phyloP scores from a whole-genome alignment of 129 eudicot genomes.

The Gnaphalium uliginosum region DNA sequence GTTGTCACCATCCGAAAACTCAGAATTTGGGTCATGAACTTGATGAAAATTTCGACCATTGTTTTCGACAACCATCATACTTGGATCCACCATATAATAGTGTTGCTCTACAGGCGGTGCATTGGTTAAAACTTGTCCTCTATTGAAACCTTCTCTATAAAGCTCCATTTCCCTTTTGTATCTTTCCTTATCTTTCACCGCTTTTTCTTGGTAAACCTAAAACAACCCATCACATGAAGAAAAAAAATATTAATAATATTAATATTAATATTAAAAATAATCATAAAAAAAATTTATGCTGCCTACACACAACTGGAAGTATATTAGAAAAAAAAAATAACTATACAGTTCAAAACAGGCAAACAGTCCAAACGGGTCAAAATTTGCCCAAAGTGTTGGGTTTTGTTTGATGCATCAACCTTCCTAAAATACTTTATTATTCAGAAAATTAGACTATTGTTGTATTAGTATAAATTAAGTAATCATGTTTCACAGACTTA shows the following conservation, averaged over 20 bases:
- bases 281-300: not conserved
- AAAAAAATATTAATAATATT: too few relatives aligned
- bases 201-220: slow-evolving; percentile 90
- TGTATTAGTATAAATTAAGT: not conserved
- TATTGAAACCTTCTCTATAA: slow-evolving; percentile 54
- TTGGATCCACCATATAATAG: slow-evolving; percentile 25
- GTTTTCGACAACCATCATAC: slow-evolving; percentile 35
- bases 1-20: slow-evolving; percentile 40
- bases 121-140: slow-evolving; percentile 40
- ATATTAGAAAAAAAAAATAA: too few relatives aligned
- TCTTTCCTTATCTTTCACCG: slow-evolving; percentile 84
- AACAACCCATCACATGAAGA: slow-evolving; percentile 4
- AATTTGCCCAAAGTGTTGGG: not conserved
- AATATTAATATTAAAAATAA: too few relatives aligned
- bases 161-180: slow-evolving; percentile 77
- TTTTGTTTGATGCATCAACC: not conserved
- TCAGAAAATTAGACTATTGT: not conserved
- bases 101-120: slow-evolving; percentile 52
- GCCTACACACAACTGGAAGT: not conserved
- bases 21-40: slow-evolving; percentile 41
- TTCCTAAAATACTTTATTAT: not conserved
- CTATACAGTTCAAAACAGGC: not conserved
- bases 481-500: not conserved
- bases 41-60: slow-evolving; percentile 42
- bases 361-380: not conserved